Base-by-base conservation (phyloP, 2,329 filamentous ascomycete species). In the Coniella lustricola region DNA sequence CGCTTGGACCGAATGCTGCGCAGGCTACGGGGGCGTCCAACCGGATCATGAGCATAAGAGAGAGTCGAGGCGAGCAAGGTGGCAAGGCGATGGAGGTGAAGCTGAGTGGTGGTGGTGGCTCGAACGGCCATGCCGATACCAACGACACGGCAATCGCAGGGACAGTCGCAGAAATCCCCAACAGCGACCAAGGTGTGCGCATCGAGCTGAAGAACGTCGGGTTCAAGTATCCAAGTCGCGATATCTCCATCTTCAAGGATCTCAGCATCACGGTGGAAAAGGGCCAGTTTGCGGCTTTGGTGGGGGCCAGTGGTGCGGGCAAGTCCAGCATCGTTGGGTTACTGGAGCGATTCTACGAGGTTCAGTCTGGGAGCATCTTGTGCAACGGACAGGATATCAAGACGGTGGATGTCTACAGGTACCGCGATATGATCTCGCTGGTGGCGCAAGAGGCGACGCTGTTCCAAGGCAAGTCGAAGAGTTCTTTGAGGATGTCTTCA, bases 391-490 rank as follows among this genome's bases (percentile, higher is more conserved):
- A 70, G 44, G 74, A 84, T 56, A 79, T 90, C 37, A 62, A 68
- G 1, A 61, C 71, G 1, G 61, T 88, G 45, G 77, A 83, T 48
- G 71, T 84, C 0, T 73, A 73, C 51, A 66, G 74, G 16, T 88
- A 88, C 60, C 77, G 86, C 35, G 72, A 73, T 48, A 67, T 78
- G 32, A 70, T 90, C 12, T 83, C 84, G 1, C 74, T 90, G 0
- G 86, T 90, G 0, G 80, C 84, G 3, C 86, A 90, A 63, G 85
- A 90, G 60, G 76, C 86, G 8, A 82, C 81, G 0, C 72, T 90
- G 0, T 89, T 87, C 59, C 80, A 82, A 61, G 82, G 81, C 54
- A 66, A 61, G 35, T 52, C 62, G 47, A n/a, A n/a, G 12, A 14
- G 33, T 16, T 35, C 7, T 35, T 35, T 16, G n/a, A n/a, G n/a